phyloP scores from a whole-genome alignment of 257 asterid genomes.

The Buddleja alternifolia region DNA sequence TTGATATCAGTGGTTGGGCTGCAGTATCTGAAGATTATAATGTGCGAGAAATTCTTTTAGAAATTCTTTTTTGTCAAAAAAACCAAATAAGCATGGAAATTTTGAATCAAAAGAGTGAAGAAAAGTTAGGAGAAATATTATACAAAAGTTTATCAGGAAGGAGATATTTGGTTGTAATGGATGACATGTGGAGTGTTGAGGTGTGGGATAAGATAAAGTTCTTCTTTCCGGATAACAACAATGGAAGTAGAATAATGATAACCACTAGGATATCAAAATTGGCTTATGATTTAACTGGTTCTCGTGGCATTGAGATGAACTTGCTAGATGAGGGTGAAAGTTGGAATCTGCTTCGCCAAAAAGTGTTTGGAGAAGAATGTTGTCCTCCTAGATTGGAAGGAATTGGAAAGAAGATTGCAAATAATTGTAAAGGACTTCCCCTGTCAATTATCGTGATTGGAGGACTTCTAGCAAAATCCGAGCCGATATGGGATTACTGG shows the following conservation, averaged over 20 bases:
- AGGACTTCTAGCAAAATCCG: conserved; percentile 27
- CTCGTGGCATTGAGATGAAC: no score
- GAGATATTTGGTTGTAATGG: conserved; percentile 27
- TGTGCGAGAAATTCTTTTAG: neutral
- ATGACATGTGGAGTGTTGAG: conserved; percentile 22
- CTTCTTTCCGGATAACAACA: no score
- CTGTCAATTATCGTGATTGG: no score
- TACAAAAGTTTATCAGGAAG: neutral
- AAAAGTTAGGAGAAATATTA: conserved; percentile 6
- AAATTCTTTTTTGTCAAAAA: neutral
- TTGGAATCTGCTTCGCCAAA: conserved; percentile 16
- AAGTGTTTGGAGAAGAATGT: conserved; percentile 7
- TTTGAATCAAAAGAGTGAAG: neutral
- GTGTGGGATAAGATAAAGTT: conserved; percentile 1
- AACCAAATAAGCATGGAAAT: no score
- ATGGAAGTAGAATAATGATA: no score
- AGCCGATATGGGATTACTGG: conserved; percentile 11
- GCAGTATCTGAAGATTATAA: conserved; percentile 24
- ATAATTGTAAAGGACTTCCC: conserved; percentile 35
- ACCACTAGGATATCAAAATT: no score
- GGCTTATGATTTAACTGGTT: no score
- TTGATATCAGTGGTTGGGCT: conserved; percentile 23
- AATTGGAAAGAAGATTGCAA: conserved; percentile 21
- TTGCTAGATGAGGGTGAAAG: no score
- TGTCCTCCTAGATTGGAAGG: conserved; percentile 28